phyloP scores from a whole-genome alignment of 768 basidiomycete species.

The Hemileccinum impolitum region DNA sequence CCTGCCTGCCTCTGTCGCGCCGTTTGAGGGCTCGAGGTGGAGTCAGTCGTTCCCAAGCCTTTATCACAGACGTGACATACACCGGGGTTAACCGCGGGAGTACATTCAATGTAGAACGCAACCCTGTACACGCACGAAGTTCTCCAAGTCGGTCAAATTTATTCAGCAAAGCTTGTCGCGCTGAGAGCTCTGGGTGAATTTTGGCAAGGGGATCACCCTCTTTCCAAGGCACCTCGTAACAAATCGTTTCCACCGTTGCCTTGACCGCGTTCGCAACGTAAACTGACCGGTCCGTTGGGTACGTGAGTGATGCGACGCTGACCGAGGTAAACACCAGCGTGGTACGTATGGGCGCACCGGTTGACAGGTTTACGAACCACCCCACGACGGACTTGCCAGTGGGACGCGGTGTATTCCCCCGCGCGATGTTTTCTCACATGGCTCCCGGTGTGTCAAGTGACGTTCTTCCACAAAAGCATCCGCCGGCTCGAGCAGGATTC shows the following conservation, averaged over 20 bases:
- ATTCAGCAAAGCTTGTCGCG: neutral
- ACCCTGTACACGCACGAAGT: neutral
- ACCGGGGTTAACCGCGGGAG: neutral
- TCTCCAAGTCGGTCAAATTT: neutral
- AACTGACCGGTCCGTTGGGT: conserved; percentile 4
- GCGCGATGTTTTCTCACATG: conserved; percentile 9
- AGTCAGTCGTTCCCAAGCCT: conserved; percentile 11
- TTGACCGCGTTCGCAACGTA: conserved; percentile 15
- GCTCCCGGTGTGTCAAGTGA: neutral
- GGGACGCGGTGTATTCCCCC: neutral
- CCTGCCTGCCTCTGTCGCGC: conserved; percentile 4
- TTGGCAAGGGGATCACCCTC: conserved; percentile 1
- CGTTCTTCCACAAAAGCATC: neutral
- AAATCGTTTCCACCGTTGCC: conserved; percentile 5
- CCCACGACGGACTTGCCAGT: conserved; percentile 3
- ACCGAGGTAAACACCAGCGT: conserved; percentile 8
- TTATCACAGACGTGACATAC: neutral
- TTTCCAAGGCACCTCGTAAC: neutral
- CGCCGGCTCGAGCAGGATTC: neutral
- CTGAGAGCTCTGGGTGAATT: neutral
- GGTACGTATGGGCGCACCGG: neutral
- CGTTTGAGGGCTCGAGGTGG: conserved; percentile 1
- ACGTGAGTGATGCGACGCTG: neutral
- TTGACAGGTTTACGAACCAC: conserved; percentile 10
- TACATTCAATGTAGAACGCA: neutral